These are phyloP conservation scores for Melanopsichium pennsylvanicum DNA, from an alignment of 1,284 basidiomycete species.

Conservation along the genomic window DNA sequence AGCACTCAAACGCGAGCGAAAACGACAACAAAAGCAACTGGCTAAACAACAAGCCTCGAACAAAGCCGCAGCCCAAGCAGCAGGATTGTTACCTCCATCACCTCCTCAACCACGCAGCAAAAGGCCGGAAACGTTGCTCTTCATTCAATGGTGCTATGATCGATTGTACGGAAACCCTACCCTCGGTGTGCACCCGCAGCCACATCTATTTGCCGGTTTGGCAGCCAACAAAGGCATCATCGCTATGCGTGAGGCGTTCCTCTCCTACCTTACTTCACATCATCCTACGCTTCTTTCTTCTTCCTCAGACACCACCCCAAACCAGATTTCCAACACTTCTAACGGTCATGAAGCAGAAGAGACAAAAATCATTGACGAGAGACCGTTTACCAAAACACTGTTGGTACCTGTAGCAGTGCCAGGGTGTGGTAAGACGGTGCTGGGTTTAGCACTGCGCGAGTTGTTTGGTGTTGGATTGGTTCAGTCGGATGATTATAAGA, in stretches of 20 bases:
- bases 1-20: constrained; percentile 29
- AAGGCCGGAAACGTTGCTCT: constrained; percentile 57
- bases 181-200: constrained; percentile 75
- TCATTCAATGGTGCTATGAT: constrained; percentile 60
- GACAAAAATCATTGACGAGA: constrained; percentile 34
- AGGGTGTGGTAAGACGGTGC: constrained; percentile 92
- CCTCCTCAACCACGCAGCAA: constrained; percentile 45
- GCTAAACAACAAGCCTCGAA: not conserved
- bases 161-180: constrained; percentile 65
- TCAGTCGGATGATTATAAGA: constrained; percentile 87
- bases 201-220: constrained; percentile 74
- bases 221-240: constrained; percentile 82
- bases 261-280: constrained; percentile 70
- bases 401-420: constrained; percentile 90
- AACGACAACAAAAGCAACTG: constrained; percentile 4
- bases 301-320: constrained; percentile 25
- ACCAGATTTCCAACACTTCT: no score
- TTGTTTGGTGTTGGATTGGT: constrained; percentile 80
- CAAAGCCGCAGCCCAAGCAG: constrained; percentile 12
- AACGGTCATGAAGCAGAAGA: constrained; percentile 4
- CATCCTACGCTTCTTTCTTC: constrained; percentile 10
- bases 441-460: constrained; percentile 79
- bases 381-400: constrained; percentile 77
- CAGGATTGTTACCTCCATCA: constrained; percentile 33
- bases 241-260: constrained; percentile 79